Conservation (phyloP, 192 early-diverging fungal species). For the Mortierella alpina region DNA sequence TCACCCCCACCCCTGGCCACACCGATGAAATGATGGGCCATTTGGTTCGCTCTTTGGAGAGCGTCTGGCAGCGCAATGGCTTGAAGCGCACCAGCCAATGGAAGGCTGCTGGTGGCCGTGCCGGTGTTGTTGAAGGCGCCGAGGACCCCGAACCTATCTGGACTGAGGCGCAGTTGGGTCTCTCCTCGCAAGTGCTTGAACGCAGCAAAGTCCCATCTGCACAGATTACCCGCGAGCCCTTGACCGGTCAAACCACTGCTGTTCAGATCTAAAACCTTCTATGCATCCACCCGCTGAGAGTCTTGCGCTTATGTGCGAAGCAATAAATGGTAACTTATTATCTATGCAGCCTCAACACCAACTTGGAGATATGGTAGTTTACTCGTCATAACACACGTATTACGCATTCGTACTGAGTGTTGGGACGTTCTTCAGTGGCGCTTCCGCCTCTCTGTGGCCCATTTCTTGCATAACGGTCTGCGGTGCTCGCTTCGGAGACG, state of each 20-base stretch:
- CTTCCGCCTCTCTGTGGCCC: slow-evolving; percentile 20
- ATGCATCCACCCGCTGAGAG: no score
- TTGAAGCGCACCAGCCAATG: slow-evolving; percentile 90
- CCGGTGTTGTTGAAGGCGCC: slow-evolving; percentile 82
- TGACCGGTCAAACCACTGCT: slow-evolving; percentile 3
- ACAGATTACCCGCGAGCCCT: background rate
- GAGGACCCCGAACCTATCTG: slow-evolving; percentile 64
- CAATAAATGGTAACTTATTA: no score
- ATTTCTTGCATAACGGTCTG: slow-evolving; percentile 35
- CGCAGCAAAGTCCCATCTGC: background rate
- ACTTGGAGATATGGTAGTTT: no score
- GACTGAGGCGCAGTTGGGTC: slow-evolving; percentile 64
- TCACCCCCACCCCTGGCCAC: slow-evolving; percentile 98
- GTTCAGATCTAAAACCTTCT: slow-evolving; percentile 20
- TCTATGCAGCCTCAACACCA: no score
- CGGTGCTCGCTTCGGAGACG: slow-evolving; percentile 36
- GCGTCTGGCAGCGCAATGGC: slow-evolving; percentile 88
- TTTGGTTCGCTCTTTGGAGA: slow-evolving; percentile 85
- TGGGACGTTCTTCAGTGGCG: no score
- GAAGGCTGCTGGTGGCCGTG: slow-evolving; percentile 84
- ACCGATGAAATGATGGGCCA: slow-evolving; percentile 81
- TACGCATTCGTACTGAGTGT: no score
- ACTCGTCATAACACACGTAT: no score
- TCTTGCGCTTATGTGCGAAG: no score
- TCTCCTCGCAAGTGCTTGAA: slow-evolving; percentile 21